Evolutionary conservation across 805 yeast genomes (phyloP), one percentile per base, ranked within the genome.

Genomic region (Cyberlindnera sargentensis): DNA sequence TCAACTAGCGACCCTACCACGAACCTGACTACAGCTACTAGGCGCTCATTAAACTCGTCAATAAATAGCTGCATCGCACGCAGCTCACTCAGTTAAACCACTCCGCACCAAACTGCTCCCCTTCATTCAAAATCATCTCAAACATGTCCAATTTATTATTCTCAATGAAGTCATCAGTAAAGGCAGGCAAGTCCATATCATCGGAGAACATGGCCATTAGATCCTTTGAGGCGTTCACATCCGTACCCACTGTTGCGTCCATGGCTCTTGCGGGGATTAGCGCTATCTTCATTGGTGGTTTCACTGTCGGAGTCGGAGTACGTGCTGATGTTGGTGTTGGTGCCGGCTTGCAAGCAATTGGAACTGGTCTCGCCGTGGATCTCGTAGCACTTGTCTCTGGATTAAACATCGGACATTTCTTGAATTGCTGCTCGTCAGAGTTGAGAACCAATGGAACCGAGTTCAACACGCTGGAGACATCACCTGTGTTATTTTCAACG

Each of bases 361-460:
- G 30, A 9, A 28, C 30, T 7, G 9, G 30, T 28, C 9, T 28
- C 8, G 2, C 30, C 6, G 48, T 46, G 5, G 50, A 44, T 25
- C 47, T 40, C 4, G 47, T 40, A 25, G 46, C 46, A 36, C 47
- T 45, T 26, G 34, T 45, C n/a, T 46, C 52, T 3, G 46, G 31
- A 8, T 42, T 26, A 36, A 34, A 46, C 26, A 48, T 44, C 3
- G 52, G 52, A 30, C 52, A 48, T 24, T 38, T 45, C 27, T 41
- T 37, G 15, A 44, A 28, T 8, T 43, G 47, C 11, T 49, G 58
- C 23, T 58, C 61, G n/a, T 49, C 56, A 1, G 44, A 41, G 5
- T 55, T 45, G 2, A 56, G 33, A 1, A 46, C 47, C 39, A 52
- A 35, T 6, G 60, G 62, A 8, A 56, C 56, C n/a, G 60, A 50